Evolutionary conservation across 2,329 filamentous ascomycete genomes (phyloP).

Genomic region (Exophiala sideris): DNA sequence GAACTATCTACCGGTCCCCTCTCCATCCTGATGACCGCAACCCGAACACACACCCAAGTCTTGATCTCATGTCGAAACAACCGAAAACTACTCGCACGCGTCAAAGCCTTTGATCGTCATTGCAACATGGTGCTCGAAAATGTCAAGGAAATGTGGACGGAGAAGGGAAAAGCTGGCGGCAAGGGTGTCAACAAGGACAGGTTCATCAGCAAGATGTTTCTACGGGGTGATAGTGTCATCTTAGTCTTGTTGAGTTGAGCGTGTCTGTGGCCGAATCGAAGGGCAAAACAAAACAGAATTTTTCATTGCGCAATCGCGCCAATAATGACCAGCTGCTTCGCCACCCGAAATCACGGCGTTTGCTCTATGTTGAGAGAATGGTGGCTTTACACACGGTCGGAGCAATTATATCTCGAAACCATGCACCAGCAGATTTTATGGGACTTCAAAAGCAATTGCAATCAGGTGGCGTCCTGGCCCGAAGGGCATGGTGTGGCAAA

Average conservation of each 20-base stretch:
- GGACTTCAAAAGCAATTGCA: too few relatives aligned
- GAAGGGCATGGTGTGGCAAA: too few relatives aligned
- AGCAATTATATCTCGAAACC: too few relatives aligned
- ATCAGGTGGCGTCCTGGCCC: too few relatives aligned
- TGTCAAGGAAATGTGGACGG: constrained; percentile 99
- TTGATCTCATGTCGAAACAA: constrained; percentile 98
- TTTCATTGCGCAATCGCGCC: neutral
- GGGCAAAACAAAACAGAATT: neutral
- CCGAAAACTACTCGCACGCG: constrained; percentile 91
- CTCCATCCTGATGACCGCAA: constrained; percentile 94
- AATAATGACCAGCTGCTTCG: too few relatives aligned
- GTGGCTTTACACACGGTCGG: too few relatives aligned
- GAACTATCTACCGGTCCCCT: constrained; percentile 77
- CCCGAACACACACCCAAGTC: constrained; percentile 90
- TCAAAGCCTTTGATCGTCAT: constrained; percentile 97
- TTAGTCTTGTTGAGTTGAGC: constrained; percentile 74
- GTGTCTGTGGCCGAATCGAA: neutral
- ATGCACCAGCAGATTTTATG: too few relatives aligned
- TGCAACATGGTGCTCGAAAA: constrained; percentile 99
- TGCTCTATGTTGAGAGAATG: too few relatives aligned
- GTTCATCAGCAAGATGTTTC: constrained; percentile 97
- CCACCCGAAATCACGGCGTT: too few relatives aligned
- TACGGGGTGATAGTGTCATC: constrained; percentile 84
- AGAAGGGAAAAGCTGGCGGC: constrained; percentile 80
- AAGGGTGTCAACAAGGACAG: constrained; percentile 97